Conservation (phyloP, 345 rosid genomes). For the Gossypium anomalum region DNA sequence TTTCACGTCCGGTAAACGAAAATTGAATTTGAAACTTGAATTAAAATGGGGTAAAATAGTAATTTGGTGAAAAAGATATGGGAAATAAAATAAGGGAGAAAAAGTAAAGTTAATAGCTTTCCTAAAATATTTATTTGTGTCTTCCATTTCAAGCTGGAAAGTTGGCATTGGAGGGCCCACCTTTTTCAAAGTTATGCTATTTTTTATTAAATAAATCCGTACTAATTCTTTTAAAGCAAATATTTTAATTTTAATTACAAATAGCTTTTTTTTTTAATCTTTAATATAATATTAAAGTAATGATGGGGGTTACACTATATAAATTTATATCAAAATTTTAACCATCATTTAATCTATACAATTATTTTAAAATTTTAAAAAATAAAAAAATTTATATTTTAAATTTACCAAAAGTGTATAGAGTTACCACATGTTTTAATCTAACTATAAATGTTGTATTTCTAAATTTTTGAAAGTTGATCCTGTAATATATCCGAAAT, state of each 20-base stretch:
- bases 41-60: conserved; percentile 25
- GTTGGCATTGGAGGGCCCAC: conserved; percentile 24
- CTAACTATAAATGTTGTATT: no score
- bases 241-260: not conserved
- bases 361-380: no score
- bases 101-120: conserved; percentile 11
- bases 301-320: not conserved
- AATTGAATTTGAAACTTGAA: conserved; percentile 36
- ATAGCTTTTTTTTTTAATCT: no score
- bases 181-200: conserved; percentile 12
- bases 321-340: no score
- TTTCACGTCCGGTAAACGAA: conserved; percentile 66
- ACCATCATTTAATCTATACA: no score
- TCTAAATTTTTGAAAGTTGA: no score
- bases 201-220: not conserved
- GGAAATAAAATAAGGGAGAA: conserved; percentile 7
- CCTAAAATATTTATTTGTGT: conserved; percentile 1
- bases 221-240: not conserved
- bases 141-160: conserved; percentile 35
- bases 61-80: conserved; percentile 15
- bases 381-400: no score
- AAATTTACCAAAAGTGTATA: no score
- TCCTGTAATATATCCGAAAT: no score
- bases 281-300: no score
- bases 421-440: no score